Percentiles rank a stretch among this genome's conserved stretches.
Evolutionary conservation across 2,329 filamentous ascomycete species (phyloP).

Genomic region (Fusarium sp.): DNA sequence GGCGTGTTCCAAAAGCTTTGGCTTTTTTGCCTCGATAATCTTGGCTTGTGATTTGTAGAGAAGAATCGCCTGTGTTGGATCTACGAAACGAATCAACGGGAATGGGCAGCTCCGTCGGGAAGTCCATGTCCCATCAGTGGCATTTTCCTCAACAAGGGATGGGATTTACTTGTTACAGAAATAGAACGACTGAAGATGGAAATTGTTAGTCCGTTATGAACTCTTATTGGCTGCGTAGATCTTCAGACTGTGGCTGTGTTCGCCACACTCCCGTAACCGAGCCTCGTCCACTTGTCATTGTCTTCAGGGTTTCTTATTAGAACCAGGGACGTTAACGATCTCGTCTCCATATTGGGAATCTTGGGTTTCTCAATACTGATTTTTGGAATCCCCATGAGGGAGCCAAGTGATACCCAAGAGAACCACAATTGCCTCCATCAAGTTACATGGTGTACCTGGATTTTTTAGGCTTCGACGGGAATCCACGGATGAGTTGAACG

Average conservation of each 20-base stretch:
- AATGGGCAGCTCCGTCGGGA: constrained; percentile 17
- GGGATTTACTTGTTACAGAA: constrained; percentile 26
- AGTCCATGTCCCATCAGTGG: constrained; percentile 12
- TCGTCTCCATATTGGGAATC: constrained; percentile 12
- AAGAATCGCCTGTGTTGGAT: constrained; percentile 9
- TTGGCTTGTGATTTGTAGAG: constrained; percentile 23
- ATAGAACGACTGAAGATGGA: constrained; percentile 23
- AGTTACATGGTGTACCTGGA: constrained; percentile 14
- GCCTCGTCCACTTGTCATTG: constrained; percentile 24
- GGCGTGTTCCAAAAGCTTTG: constrained; percentile 27
- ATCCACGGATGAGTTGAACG: constrained; percentile 4
- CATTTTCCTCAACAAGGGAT: constrained; percentile 12
- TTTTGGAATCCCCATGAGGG: constrained; percentile 25
- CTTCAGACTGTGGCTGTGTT: constrained; percentile 41
- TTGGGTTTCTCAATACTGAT: constrained; percentile 14
- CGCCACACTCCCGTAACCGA: constrained; percentile 38
- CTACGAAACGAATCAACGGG: constrained; percentile 20
- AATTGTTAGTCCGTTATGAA: not conserved
- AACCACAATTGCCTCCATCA: constrained; percentile 15
- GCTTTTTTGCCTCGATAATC: constrained; percentile 19
- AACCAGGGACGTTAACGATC: constrained; percentile 10
- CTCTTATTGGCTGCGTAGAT: constrained; percentile 19
- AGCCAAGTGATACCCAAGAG: constrained; percentile 29
- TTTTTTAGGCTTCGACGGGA: constrained; percentile 16
- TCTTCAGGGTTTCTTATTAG: constrained; percentile 22